phyloP scores from a whole-genome alignment of 1,139 yeast species.

The Lodderomyces metapsilosis region DNA sequence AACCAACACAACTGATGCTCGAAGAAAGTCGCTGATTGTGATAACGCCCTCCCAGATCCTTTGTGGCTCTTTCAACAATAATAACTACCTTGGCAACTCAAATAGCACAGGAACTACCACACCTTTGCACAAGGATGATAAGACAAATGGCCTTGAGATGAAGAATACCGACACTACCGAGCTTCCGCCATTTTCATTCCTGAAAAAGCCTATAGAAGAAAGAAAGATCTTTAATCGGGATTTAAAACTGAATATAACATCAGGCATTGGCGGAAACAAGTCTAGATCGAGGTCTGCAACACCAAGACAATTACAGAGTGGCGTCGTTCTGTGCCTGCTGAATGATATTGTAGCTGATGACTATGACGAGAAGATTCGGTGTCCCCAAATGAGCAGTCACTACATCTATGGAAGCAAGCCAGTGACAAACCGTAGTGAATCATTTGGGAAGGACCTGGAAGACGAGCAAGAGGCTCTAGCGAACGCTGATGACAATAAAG shows the following conservation, averaged over 20 bases:
- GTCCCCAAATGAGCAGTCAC: slow-evolving; percentile 39
- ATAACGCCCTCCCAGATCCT: not conserved
- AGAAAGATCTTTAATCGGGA: not conserved
- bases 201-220: slow-evolving; percentile 29
- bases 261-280: slow-evolving; percentile 10
- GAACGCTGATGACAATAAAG: slow-evolving; percentile 5
- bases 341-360: slow-evolving; percentile 20
- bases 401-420: slow-evolving; percentile 20
- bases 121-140: not conserved
- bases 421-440: slow-evolving; percentile 6
- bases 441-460: not conserved
- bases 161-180: slow-evolving; percentile 6
- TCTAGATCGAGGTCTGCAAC: not conserved
- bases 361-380: slow-evolving; percentile 46
- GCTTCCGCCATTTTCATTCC: slow-evolving; percentile 38
- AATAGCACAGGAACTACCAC: slow-evolving; percentile 4
- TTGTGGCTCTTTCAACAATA: not conserved
- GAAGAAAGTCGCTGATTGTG: not conserved
- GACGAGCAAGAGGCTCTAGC: slow-evolving; percentile 3
- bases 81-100: not conserved
- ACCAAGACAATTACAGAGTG: not conserved
- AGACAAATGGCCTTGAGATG: not conserved
- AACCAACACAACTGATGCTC: not conserved
- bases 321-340: not conserved
- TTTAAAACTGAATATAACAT: not conserved